phyloP scores from a whole-genome alignment of 108 stramenopile genomes.

The Craspedostauros australis region DNA sequence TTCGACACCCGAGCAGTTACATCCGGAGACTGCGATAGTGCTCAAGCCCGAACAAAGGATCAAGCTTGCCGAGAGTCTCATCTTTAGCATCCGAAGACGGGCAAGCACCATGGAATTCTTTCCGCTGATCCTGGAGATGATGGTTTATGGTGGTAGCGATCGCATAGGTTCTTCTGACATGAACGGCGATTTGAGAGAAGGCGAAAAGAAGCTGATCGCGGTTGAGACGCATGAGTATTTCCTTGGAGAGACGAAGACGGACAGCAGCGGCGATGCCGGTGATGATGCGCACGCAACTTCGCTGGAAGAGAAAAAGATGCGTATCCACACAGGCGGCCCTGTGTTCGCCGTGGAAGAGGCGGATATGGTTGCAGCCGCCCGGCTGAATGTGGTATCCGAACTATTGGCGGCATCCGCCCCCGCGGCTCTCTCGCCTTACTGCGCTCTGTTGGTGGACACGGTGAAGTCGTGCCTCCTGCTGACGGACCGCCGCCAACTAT shows the following conservation, averaged over 20 bases:
- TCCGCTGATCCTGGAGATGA: slow-evolving; percentile 33
- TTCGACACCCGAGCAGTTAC: background rate
- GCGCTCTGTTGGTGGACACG: slow-evolving; percentile 19
- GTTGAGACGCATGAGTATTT: slow-evolving; percentile 60
- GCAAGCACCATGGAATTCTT: slow-evolving; percentile 43
- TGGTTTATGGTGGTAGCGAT: slow-evolving; percentile 42
- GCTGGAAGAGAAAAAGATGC: slow-evolving; percentile 47
- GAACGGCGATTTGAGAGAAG: background rate
- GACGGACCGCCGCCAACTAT: slow-evolving; percentile 49
- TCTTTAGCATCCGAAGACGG: slow-evolving; percentile 65
- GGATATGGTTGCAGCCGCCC: slow-evolving; percentile 55
- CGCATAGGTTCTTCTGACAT: background rate
- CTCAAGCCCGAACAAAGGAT: slow-evolving; percentile 53
- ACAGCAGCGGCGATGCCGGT: slow-evolving; percentile 6
- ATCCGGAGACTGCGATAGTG: background rate
- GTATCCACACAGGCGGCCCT: slow-evolving; percentile 72
- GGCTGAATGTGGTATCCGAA: slow-evolving; percentile 54
- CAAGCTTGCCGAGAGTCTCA: slow-evolving; percentile 70
- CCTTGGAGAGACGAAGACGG: slow-evolving; percentile 9
- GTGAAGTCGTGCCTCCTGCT: slow-evolving; percentile 39
- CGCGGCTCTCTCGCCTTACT: slow-evolving; percentile 31
- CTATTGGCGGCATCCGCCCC: slow-evolving; percentile 35
- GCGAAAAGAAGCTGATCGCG: slow-evolving; percentile 28
- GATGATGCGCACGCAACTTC: background rate
- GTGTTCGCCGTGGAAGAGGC: slow-evolving; percentile 62